phyloP scores from a whole-genome alignment of 2,329 filamentous ascomycete species.

The Elsinoe ampelina region DNA sequence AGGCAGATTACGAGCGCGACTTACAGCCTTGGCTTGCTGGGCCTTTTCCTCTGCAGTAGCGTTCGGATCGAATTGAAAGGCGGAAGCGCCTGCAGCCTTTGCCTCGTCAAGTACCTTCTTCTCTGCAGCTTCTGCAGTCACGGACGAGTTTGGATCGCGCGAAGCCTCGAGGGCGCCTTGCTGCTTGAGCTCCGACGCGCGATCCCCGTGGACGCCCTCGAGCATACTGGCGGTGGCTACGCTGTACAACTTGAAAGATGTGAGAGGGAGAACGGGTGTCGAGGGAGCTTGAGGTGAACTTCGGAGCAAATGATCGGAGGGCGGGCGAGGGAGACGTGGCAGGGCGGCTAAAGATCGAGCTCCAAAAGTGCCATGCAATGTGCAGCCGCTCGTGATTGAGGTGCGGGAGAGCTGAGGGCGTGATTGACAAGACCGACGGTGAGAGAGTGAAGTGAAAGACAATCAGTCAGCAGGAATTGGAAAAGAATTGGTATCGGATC shows the following conservation, averaged over 20 bases:
- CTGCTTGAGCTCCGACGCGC: slow-evolving; percentile 60
- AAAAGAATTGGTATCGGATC: background rate
- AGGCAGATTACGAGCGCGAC: slow-evolving; percentile 33
- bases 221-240: slow-evolving; percentile 22
- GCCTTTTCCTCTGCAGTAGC: slow-evolving; percentile 76
- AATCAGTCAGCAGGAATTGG: slow-evolving; percentile 7
- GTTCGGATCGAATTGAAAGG: slow-evolving; percentile 80
- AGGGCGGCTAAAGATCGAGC: background rate
- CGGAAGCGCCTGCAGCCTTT: slow-evolving; percentile 65
- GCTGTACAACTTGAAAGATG: slow-evolving; percentile 16
- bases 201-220: slow-evolving; percentile 22
- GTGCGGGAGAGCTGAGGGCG: background rate
- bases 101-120: slow-evolving; percentile 67
- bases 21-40: slow-evolving; percentile 65
- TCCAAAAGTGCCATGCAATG: slow-evolving; percentile 4
- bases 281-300: background rate
- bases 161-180: slow-evolving; percentile 73
- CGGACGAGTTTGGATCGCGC: slow-evolving; percentile 56
- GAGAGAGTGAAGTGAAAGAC: background rate
- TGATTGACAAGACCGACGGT: background rate
- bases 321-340: background rate
- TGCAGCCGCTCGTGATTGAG: slow-evolving; percentile 5
- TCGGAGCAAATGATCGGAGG: background rate
- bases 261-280: background rate
- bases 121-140: slow-evolving; percentile 63